Evolutionary conservation across 1,284 basidiomycete species (phyloP), one percentile per base, ranked within the genome.

Genomic region (Coniophora puteana): DNA sequence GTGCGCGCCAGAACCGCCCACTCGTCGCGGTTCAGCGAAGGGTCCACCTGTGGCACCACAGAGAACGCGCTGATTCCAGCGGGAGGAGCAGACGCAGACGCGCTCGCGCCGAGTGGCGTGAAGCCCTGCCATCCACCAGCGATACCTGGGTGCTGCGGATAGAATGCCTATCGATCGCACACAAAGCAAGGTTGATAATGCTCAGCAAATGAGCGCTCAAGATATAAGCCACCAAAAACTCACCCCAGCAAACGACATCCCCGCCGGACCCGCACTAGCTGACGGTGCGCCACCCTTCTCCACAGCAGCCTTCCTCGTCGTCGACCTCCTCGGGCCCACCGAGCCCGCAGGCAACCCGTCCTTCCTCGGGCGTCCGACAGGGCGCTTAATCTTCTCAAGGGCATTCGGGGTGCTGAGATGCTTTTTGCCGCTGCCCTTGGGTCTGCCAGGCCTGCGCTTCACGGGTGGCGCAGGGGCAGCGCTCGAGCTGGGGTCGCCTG

Each of bases 331-430:
- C 51, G 39, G 63, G 50, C 55, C 53, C 10, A 73, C 71, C 8
- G 72, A 72, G 17, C 76, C 76, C 10, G 75, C 68, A 28, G 76
- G 75, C n/a, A 78, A 59, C 1, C 76, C 76, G 41, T 78, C 76
- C 52, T 78, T 78, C 42, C 75, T 62, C 11, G 75, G 76, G 14
- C 75, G 64, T 4, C 75, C 75, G 4, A 78, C 75, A 13, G 75
- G 75, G 28, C 75, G 66, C 55, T 76, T 78, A 41, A 68, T 53
- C 51, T 71, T 71, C 26, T 69, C 40, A 56, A 17, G 59, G 50
- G 37, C 50, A 47, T 40, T 66, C 64, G 2, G 66, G 60, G 7
- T 66, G 46, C 11, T 61, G n/a, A n/a, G n/a, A n/a, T n/a, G 62
- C 42, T 78, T 78, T 57, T 78, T 76, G 25, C 71, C 72, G 41